Base-by-base conservation (phyloP, 768 basidiomycete genomes). In the Bullera alba region DNA sequence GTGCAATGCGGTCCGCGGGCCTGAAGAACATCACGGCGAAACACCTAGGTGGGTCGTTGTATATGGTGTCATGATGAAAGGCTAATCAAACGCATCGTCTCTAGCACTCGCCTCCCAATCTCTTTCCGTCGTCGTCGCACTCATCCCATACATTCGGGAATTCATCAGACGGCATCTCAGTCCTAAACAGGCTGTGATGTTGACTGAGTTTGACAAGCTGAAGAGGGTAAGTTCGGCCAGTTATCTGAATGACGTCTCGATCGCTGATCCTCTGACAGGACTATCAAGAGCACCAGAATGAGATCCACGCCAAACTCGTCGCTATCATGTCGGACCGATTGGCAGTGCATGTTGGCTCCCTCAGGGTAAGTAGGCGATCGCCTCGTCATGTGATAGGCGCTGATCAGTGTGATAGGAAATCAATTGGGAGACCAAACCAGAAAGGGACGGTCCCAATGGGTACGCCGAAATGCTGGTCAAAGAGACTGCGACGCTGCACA, bases 261-360 rank as follows among this genome's bases (percentile, higher is more conserved):
- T 21, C 44, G 30, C 58, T 60, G 30, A 56, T 8, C 38, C 50
- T 19, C 12, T 4, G 10, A 17, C 65, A 92, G 85, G 95, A 97
- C 73, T 97, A 86, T 67, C 93, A 97, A 78, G 95, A 97, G 72
- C 95, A 99, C 73, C 95, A 99, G 73, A 87, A 93, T 67, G 95
- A 97, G 77, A 97, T 99, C 47, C 93, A 97, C 72, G 81, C 88
- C 45, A 99, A 99, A 76, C 78, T 99, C 48, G 85, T 99, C 53
- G 87, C 89, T 36, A 99, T 97, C 74, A 99, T 99, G 95, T 85
- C 90, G 32, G 93, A 97, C 74, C 80, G 93, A 50, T 76, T 97
- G 38, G 81, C 77, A 60, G 83, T 85, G 1, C 93, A 97, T 70
- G 84, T 89, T 68, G 83, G 81, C 61, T 78, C 85, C 22, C 77